Base-by-base conservation (phyloP, 2,329 filamentous ascomycete species). In the Plectosphaerella cucumerina region DNA sequence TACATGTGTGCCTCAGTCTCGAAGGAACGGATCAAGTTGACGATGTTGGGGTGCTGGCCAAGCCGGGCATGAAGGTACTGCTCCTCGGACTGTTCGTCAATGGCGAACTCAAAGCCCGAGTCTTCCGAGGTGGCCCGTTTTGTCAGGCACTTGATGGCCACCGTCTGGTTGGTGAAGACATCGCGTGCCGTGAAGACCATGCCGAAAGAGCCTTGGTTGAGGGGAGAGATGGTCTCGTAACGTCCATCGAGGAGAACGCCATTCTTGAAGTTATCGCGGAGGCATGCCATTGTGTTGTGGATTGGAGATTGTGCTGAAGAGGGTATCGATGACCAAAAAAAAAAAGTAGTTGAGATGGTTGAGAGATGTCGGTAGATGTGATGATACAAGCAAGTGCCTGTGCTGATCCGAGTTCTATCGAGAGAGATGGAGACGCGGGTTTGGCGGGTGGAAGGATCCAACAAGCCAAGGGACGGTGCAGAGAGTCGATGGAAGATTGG, bases 151-250 rank as follows among this genome's bases (percentile, higher is more conserved):
- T 99, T 99, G 80, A 99, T 89, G 56, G 94, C 94, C 60, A 99
- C 94, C 53, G 84, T 81, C 53, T 94, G 78, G 60, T 85, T 82
- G 54, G 89, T 96, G 57, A 78, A 68, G 58, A 85, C 77, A 68
- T 99, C 91, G 67, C 81, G 87, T 53, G 93, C 94, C 73, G 91
- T 86, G 72, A 97, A 97, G 62, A 99, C 94, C 90, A 97, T 95
- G 66, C 94, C 94, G 66, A 97, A 99, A 50, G 94, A 97, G 61
- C 94, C 94, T 80, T 97, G 91, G 68, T 99, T 99, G 74, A 99
- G 87, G 52, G 94, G 92, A 60, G 92, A 89, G 65, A 97, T 80
- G 51, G 92, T 96, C 73, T 89, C 80, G 70, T 94, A 99, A 60
- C 94, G 92, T 69, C 90, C 91, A 67, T 89, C 85, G 66, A 96